Percentiles rank a stretch among this genome's conserved stretches.
Evolutionary conservation across 495 filamentous ascomycete genomes (phyloP).

Genomic region (Aspergillus saccharolyticus): DNA sequence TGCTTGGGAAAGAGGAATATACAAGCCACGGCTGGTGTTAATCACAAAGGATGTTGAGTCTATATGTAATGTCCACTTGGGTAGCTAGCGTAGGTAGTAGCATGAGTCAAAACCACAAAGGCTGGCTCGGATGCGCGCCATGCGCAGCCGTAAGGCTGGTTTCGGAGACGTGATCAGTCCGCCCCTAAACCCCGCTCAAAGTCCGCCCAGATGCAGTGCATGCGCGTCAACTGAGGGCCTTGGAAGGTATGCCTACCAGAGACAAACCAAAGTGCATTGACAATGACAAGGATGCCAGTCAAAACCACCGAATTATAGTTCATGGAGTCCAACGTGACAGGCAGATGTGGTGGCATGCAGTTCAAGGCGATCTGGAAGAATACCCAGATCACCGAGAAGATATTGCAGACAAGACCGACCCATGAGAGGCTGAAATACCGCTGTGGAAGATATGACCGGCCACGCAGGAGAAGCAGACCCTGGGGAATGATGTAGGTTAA

Average conservation of each 20-base stretch:
- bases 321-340: constrained; percentile 26
- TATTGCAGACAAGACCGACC: constrained; percentile 27
- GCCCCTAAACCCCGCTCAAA: neutral
- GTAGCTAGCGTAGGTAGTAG: neutral
- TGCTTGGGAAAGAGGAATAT: neutral
- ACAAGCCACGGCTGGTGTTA: neutral
- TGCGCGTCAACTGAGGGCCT: neutral
- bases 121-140: neutral
- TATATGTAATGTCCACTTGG: neutral
- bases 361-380: constrained; percentile 24
- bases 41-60: neutral
- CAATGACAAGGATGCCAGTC: neutral
- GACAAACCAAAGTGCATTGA: neutral
- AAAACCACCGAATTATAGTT: constrained; percentile 22
- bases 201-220: neutral
- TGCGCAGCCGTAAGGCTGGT: neutral
- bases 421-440: constrained; percentile 27
- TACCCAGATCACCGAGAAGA: constrained; percentile 27
- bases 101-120: neutral
- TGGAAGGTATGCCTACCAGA: neutral
- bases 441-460: constrained; percentile 23
- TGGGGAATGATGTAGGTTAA: constrained; percentile 37
- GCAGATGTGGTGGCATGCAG: constrained; percentile 28
- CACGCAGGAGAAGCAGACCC: constrained; percentile 23
- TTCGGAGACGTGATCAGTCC: neutral